Conservation (phyloP, 2,329 filamentous ascomycete genomes). For the Cladosporium sp. region DNA sequence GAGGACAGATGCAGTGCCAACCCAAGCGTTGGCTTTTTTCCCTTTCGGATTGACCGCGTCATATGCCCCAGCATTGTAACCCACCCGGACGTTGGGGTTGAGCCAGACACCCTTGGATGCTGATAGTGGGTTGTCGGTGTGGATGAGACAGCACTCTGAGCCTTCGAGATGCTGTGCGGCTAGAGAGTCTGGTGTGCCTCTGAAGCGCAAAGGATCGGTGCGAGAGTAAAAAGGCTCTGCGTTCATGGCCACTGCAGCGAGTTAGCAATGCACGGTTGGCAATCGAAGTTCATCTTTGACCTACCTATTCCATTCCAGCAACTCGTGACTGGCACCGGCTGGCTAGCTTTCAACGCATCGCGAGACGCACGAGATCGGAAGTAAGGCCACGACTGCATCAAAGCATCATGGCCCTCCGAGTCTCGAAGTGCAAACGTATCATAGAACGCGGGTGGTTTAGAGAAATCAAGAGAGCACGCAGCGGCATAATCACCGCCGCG, state of each 20-base stretch:
- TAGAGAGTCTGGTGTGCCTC: conserved; percentile 59
- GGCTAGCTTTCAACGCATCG: conserved; percentile 48
- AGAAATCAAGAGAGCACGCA: conserved; percentile 59
- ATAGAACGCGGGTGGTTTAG: conserved; percentile 51
- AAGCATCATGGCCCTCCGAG: conserved; percentile 44
- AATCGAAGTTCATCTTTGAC: conserved; percentile 36
- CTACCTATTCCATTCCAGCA: conserved; percentile 56
- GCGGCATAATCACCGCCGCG: conserved; percentile 56
- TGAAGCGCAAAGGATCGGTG: conserved; percentile 50
- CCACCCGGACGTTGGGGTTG: conserved; percentile 66
- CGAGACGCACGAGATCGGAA: conserved; percentile 50
- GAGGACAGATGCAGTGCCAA: conserved; percentile 41
- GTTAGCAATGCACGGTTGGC: neutral
- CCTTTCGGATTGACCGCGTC: conserved; percentile 34
- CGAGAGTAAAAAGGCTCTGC: conserved; percentile 50
- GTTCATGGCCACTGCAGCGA: conserved; percentile 40
- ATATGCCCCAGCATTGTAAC: conserved; percentile 55
- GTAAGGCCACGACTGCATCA: conserved; percentile 56
- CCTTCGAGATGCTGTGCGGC: conserved; percentile 60
- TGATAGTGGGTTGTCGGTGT: conserved; percentile 62
- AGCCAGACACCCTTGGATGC: conserved; percentile 55
- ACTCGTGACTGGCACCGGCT: conserved; percentile 55
- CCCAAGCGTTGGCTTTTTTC: conserved; percentile 17
- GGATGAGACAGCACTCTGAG: conserved; percentile 75
- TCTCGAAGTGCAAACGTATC: conserved; percentile 61